Evolutionary conservation across 176 grass and related monocot species (phyloP), one percentile per base, ranked within the genome.

Genomic region (Oryza glaberrima): DNA sequence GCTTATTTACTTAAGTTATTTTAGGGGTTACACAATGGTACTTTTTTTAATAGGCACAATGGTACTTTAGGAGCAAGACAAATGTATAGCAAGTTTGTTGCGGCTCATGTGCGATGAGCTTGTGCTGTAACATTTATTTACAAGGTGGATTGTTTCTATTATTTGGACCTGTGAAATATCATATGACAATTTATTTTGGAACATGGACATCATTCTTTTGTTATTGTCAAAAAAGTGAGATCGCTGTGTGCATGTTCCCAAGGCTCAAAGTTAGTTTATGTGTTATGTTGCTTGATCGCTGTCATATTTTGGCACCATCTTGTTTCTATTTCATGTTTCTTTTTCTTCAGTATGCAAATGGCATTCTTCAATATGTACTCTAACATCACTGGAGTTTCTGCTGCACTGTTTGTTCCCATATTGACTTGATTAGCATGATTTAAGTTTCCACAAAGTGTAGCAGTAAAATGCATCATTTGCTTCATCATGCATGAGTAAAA

Each of bases 21-120:
- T 77, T 75, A 83, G 30, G 46, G 45, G 73, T 73, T 56, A 26
- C 51, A 64, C 4, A 20, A 88, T 66, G 52, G n/a, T 52, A 43
- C 19, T 58, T 60, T 36, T 36, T 36, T 36, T 36, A 36, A 36
- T 36, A 36, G 35, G 35, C 35, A 36, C 35, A 36, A 36, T 36
- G 35, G 35, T 36, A 36, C 36, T 38, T 38, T 38, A 38, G 36
- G 36, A 73, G 60, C 44, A 35, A 9, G 13, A 28, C 1, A 16
- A 72, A 73, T 68, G 73, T 30, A 84, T 3, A 1, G 4, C 20
- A 69, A 3, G 40, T 40, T 38, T 17, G 9, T 88, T 36, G 48
- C 47, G 73, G 65, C 9, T 52, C 11, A 69, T 20, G 34, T 43
- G 20, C 64, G 49, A 9, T 49, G 14, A 76, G 38, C 77, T 30